Base-by-base conservation (phyloP, 352 stramenopile genomes). In the Pythium dissotocum region DNA sequence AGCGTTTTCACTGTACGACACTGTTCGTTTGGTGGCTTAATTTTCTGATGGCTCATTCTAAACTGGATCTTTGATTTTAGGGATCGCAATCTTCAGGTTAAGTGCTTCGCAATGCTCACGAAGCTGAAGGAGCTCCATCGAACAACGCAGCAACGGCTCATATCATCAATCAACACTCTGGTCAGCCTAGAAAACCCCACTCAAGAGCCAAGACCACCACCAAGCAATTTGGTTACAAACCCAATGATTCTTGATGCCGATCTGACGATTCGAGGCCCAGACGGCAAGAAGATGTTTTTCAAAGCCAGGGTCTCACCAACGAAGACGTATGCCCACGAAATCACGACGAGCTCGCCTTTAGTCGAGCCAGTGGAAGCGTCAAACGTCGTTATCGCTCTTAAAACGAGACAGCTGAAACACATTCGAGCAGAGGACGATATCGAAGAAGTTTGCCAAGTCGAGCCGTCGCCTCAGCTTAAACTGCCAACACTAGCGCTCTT, bases 201-300 rank as follows among this genome's bases (percentile, higher is more conserved):
- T 26, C 13, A 52, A 35, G 10, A 30, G 14, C 32, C 13, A 59
- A 16, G 24, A 56, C 2, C n/a, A n/a, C 16, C 18, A 5, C 4
- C 44, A 18, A 49, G 38, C 6, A 57, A 40, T 28, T n/a, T 8
- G 26, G 12, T 7, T 7, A 36, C 18, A 12, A 30, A 28, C 32
- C 12, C 13, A 1, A 54, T 9, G 12, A 61, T 67, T 12, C 35
- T 1, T 24, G 76, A 83, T 21, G 72, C 78, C 1, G 73, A 86
- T 14, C 28, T 86, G 6, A 55, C 69, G 32, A 72, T 83, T 28
- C 58, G 59, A 26, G 71, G 67, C 2, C 63, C 61, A 12, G 76
- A 86, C 44, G 78, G 78, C 12, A 78, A 75, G 57, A 74, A 63
- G 26, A 80, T 82, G 49, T 80, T 71, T 48, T 85, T 82, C 60